These are phyloP conservation scores for Rhizoctonia solani DNA, from an alignment of 1,284 basidiomycete species.

Conservation along the genomic window DNA sequence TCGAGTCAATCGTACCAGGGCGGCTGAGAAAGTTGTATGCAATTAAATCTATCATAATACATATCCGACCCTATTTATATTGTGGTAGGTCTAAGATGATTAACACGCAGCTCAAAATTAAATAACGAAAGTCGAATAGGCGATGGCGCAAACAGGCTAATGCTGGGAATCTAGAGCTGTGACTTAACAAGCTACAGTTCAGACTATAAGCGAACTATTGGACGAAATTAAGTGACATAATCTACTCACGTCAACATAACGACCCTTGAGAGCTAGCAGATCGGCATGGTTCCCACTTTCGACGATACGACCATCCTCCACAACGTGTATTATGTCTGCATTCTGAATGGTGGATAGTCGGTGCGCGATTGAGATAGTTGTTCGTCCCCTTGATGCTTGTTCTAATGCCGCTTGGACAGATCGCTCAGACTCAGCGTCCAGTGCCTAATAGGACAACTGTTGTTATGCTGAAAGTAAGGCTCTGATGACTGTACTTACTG, in stretches of 20 bases:
- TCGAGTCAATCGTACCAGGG: no score
- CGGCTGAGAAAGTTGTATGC: no score
- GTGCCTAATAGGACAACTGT: constrained; percentile 38
- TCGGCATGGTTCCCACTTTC: constrained; percentile 48
- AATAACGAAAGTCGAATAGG: no score
- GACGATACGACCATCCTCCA: constrained; percentile 48
- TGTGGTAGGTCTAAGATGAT: no score
- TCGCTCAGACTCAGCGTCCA: constrained; percentile 45
- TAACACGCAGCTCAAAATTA: no score
- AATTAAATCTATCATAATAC: no score
- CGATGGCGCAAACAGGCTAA: no score
- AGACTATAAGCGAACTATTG: neutral
- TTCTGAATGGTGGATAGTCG: constrained; percentile 46
- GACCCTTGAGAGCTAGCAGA: constrained; percentile 44
- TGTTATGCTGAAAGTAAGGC: neutral
- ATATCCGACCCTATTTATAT: no score
- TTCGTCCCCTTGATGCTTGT: constrained; percentile 44
- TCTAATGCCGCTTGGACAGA: constrained; percentile 50
- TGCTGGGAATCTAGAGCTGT: no score
- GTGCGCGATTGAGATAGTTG: constrained; percentile 49
- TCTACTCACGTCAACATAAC: constrained; percentile 44
- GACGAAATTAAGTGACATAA: neutral
- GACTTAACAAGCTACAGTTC: neutral
- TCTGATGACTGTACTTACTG: constrained; percentile 27
- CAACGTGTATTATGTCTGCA: constrained; percentile 48